A percentile compares a stretch with the other conserved stretches of the same genome.
These are phyloP conservation scores for Aspergillus diversus DNA, from an alignment of 495 filamentous ascomycete species.

Conservation along the genomic window DNA sequence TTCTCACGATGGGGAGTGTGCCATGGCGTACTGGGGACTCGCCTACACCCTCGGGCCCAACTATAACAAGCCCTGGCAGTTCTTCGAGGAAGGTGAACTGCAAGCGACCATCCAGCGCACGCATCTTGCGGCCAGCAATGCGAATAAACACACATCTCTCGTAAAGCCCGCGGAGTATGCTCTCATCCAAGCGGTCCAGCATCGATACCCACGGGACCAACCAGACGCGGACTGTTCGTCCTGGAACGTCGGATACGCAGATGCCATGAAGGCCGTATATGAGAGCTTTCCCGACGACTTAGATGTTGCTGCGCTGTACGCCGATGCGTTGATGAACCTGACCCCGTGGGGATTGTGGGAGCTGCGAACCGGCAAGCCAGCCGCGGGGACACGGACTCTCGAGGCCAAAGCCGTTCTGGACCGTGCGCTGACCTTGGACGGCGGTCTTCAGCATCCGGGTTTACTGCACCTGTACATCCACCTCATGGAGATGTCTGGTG, in stretches of 20 bases:
- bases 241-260: conserved; percentile 62
- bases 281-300: conserved; percentile 55
- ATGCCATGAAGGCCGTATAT: conserved; percentile 64
- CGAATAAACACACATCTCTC: conserved; percentile 34
- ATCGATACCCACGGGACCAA: conserved; percentile 54
- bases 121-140: conserved; percentile 46
- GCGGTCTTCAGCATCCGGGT: conserved; percentile 58
- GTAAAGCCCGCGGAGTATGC: conserved; percentile 54
- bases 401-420: conserved; percentile 62
- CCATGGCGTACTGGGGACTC: conserved; percentile 70
- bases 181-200: conserved; percentile 58
- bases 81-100: conserved; percentile 64
- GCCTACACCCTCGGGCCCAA: conserved; percentile 69
- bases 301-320: conserved; percentile 64
- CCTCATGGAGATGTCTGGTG: conserved; percentile 71
- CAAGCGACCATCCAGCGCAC: conserved; percentile 47
- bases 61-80: conserved; percentile 74
- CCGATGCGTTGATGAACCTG: conserved; percentile 70
- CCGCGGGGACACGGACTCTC: conserved; percentile 54
- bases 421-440: conserved; percentile 45
- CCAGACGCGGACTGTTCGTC: conserved; percentile 46
- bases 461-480: conserved; percentile 74
- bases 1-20: conserved; percentile 53
- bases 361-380: conserved; percentile 58
- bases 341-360: conserved; percentile 73